Base-by-base conservation (phyloP, 805 yeast species). In the Schwanniomyces polymorphus region DNA sequence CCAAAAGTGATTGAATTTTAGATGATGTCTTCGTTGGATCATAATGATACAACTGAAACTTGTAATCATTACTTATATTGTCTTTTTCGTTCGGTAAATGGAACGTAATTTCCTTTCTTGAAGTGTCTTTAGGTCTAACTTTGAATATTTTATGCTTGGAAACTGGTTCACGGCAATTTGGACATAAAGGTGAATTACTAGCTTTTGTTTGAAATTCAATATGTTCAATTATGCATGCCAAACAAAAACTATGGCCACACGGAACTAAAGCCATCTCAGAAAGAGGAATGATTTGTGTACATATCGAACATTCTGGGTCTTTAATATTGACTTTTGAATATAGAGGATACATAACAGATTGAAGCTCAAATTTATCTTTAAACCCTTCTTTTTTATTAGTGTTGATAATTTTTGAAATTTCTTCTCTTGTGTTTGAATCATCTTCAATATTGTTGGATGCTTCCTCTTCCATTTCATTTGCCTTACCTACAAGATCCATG, bases 221-320 rank as follows among this genome's bases (percentile, higher is more conserved):
- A 62, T 89, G 94, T 44, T 85, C 91, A 48, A 82, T 54, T 23
- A 91, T 57, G 63, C 97, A 92, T 17, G 70, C 73, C 28, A 84
- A 67, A 61, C 97, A 92, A 52, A 84, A 90, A 38, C 82, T 67
- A 64, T 92, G 98, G 26, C 87, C 85, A 68, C 98, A 92, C 31
- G 82, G 83, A 0, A 91, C 81, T 10, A 92, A 75, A 0, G 84
- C 75, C 38, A 80, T 72, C 26, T 81, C 80, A 0, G 75, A 67
- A 2, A 75, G 54, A 1, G 74, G 70, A 14, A 88, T 84, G 0
- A 89, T 85, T 1, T 83, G 78, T 0, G 90, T 83, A 64, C 98
- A 92, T 21, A 91, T 88, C 0, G 96, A 83, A 57, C 98, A 91
- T 63, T 91, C 97, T 1, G 81, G 63, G 9, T 75, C 76, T 2